Evolutionary conservation across 1,284 basidiomycete species (phyloP), one percentile per base, ranked within the genome.

Genomic region (Thelephora terrestris): DNA sequence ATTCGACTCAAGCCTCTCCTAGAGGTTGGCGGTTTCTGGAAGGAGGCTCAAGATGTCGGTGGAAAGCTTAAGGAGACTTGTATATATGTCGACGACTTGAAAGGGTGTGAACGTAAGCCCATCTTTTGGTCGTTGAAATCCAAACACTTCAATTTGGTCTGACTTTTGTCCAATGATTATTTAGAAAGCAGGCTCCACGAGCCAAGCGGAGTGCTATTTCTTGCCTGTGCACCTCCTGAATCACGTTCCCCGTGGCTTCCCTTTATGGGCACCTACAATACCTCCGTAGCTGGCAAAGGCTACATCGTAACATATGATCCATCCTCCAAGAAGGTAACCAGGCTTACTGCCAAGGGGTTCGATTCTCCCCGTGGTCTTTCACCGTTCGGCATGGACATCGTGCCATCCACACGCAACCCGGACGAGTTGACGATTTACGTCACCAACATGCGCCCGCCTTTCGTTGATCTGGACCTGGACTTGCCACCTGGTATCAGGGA

Each of bases 341-440:
- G 67, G 29, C 68, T 87, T 43, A 54, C 61, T 7, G 59, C 78
- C 7, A 53, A 61, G 4, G 67, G 66, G 25, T 73, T 71, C 57
- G 57, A 64, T 12, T 61, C 63, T 7, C 42, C 52, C 1, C 66
- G 70, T 7, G 76, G 74, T 1, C 64, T 86, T 39, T 78, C 76
- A 29, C 57, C 81, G 14, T 84, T 87, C 55, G 85, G 84, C 12
- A 78, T 90, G 74, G 84, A 85, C 50, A 74, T 87, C 18, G 80
- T 83, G 4, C 69, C 71, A 3, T 78, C 79, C 2, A 55, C 64
- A 2, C 57, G 66, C 2, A 65, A 79, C 54, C 64, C 74, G 3
- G 62, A 67, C n/a, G 62, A 73, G 34, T 67, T 85, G 3, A 83
- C 72, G 51, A 66, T 87, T 10, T 87, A 85, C 57, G 64, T 84